Base-by-base conservation (phyloP, 192 early-diverging fungal species). In the Cladochytrium replicatum region DNA sequence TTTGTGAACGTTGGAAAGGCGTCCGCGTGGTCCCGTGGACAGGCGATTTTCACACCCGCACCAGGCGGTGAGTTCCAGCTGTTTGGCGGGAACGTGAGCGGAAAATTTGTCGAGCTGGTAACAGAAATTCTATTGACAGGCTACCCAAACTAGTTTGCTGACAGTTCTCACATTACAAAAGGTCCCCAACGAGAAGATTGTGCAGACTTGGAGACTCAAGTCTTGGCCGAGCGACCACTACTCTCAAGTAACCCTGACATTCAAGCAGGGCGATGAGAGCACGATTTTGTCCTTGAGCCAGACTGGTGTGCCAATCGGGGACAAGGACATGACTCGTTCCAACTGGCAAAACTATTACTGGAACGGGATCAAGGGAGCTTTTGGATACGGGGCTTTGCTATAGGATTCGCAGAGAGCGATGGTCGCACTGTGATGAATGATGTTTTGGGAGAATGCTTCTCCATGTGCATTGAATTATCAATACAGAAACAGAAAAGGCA, bases 271-370 rank as follows among this genome's bases (percentile, higher is more conserved):
- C 15, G 58, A 61, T 30, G 84, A 87, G 39, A 71, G 60, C 11
- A 85, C 84, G 0, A 69, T 55, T 17, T 57, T 97, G 50, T 61
- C 80, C 32, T 48, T 97, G 38, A 79, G 66, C 42, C 93, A 97
- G 64, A 74, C 68, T 7, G 83, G 84, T 4, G 86, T 97, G 24
- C 93, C 93, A 0, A 52, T 93, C 31, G 88, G 85, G 26, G 87
- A 94, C 61, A 86, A 87, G 65, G 87, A 88, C 1, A 68, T 72
- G n/a, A 88, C 85, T 26, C 74, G 75, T 52, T 67, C 68, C 29
- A 93, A 97, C 72, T 97, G 91, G 91, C 74, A 75, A 31, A 75
- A 75, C 45, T 96, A 90, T 68, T 96, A 93, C 73, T 94, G 88
- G 88, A 81, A 86, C 63, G 63, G 83, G 32, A 96, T 96, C 59